These are phyloP conservation scores for Aciculosporium take DNA, from an alignment of 2,329 filamentous ascomycete genomes.

Conservation along the genomic window DNA sequence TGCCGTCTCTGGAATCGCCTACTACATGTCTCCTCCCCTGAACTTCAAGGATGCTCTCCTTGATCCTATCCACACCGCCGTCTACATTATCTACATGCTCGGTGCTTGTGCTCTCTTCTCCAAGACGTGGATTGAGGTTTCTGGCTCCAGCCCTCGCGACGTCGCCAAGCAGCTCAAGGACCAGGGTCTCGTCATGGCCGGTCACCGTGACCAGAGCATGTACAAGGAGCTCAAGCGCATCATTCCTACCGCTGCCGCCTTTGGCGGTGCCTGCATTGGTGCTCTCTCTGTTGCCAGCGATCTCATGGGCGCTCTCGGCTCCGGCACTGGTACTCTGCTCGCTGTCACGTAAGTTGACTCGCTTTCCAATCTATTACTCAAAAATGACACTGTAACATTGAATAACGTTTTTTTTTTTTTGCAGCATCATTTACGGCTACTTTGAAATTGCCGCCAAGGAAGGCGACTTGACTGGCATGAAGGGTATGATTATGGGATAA, in stretches of 20 bases:
- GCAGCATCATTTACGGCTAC: slow-evolving; percentile 95
- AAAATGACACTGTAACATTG: background rate
- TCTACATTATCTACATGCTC: slow-evolving; percentile 97
- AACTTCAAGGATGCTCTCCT: slow-evolving; percentile 96
- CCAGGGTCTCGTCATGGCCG: slow-evolving; percentile 97
- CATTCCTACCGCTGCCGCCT: slow-evolving; percentile 93
- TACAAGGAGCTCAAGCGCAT: slow-evolving; percentile 99
- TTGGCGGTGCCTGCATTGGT: slow-evolving; percentile 97
- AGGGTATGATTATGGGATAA: slow-evolving; percentile 60
- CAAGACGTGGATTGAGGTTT: slow-evolving; percentile 99
- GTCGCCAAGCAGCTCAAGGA: slow-evolving; percentile 99
- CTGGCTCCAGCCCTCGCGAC: slow-evolving; percentile 90
- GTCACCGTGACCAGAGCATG: slow-evolving; percentile 99
- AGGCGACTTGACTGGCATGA: slow-evolving; percentile 78
- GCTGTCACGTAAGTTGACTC: slow-evolving; percentile 80
- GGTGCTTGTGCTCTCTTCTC: slow-evolving; percentile 96
- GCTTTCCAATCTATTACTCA: background rate
- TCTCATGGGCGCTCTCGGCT: slow-evolving; percentile 87
- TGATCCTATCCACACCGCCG: slow-evolving; percentile 88
- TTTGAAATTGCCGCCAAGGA: slow-evolving; percentile 99
- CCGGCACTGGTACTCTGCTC: slow-evolving; percentile 92
- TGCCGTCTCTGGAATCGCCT: slow-evolving; percentile 83
- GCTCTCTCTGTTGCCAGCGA: slow-evolving; percentile 91
- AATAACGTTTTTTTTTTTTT: background rate
- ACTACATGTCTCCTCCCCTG: slow-evolving; percentile 98